Evolutionary conservation across 2,329 filamentous ascomycete species (phyloP).

Genomic region (Aaosphaeria arxii): DNA sequence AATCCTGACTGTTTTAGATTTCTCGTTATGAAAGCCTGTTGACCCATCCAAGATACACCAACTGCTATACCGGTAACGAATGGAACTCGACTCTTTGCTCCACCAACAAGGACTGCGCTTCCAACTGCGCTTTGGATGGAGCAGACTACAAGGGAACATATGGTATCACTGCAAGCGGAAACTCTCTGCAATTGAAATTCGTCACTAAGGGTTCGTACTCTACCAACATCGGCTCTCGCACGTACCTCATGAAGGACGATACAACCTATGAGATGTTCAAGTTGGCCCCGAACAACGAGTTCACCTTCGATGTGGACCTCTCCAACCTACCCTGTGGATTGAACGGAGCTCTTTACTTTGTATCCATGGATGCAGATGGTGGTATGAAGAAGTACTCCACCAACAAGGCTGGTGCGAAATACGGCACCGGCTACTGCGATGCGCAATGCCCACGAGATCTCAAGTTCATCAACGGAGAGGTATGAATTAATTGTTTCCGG

Average conservation of each 20-base stretch:
- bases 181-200: slow-evolving; percentile 19
- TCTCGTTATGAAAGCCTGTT: not conserved
- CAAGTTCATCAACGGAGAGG: slow-evolving; percentile 51
- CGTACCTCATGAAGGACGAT: slow-evolving; percentile 21
- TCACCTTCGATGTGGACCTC: slow-evolving; percentile 25
- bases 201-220: slow-evolving; percentile 17
- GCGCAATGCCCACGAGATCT: slow-evolving; percentile 36
- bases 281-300: slow-evolving; percentile 16
- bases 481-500: slow-evolving; percentile 9
- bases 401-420: slow-evolving; percentile 51
- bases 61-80: slow-evolving; percentile 47
- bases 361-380: slow-evolving; percentile 60
- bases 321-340: slow-evolving; percentile 24
- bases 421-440: slow-evolving; percentile 46
- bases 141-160: slow-evolving; percentile 54
- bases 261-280: slow-evolving; percentile 21
- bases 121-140: slow-evolving; percentile 54
- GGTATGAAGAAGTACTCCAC: slow-evolving; percentile 45
- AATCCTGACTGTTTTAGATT: slow-evolving; percentile 5
- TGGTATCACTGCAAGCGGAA: slow-evolving; percentile 26
- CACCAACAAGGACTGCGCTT: slow-evolving; percentile 44
- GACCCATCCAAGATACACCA: slow-evolving; percentile 42
- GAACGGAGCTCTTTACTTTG: slow-evolving; percentile 67
- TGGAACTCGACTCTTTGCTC: slow-evolving; percentile 45
- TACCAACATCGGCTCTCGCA: slow-evolving; percentile 22